Evolutionary conservation across 805 yeast genomes (phyloP).

Genomic region (Candida ponderosae): DNA sequence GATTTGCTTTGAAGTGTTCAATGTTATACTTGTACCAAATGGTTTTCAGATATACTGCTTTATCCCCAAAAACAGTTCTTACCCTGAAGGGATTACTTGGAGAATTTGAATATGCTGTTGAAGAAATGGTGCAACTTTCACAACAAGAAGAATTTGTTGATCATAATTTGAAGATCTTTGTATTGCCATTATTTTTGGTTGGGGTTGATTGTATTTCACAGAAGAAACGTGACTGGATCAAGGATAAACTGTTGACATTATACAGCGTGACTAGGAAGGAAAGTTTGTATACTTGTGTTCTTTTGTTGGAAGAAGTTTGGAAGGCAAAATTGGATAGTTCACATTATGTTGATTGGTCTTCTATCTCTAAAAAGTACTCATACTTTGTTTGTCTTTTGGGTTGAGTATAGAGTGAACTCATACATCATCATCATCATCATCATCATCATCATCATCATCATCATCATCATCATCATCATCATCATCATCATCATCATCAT

Average conservation of each 20-base stretch:
- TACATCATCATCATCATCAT: too few relatives aligned
- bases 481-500: too few relatives aligned
- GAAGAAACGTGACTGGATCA: background rate
- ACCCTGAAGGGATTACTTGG: slow-evolving; percentile 1
- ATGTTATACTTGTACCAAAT: slow-evolving; percentile 6
- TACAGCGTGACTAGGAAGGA: background rate
- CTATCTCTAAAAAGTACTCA: background rate
- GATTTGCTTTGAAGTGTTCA: slow-evolving; percentile 2
- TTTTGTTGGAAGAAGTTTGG: slow-evolving; percentile 1
- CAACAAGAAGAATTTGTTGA: background rate
- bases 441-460: too few relatives aligned
- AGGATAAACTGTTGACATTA: background rate
- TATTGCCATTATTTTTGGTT: background rate
- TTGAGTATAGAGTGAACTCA: too few relatives aligned
- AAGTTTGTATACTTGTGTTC: background rate
- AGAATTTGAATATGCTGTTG: slow-evolving; percentile 3
- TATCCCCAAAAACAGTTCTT: slow-evolving; percentile 9
- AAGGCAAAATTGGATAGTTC: background rate
- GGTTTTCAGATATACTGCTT: slow-evolving; percentile 8
- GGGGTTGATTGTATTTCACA: background rate
- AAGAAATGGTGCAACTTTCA: background rate
- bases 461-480: too few relatives aligned
- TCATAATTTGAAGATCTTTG: background rate
- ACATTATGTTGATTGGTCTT: slow-evolving; percentile 1
- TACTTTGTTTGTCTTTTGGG: too few relatives aligned